Base-by-base conservation (phyloP, 2,329 filamentous ascomycete species). In the Emmonsiellopsis sp. region DNA sequence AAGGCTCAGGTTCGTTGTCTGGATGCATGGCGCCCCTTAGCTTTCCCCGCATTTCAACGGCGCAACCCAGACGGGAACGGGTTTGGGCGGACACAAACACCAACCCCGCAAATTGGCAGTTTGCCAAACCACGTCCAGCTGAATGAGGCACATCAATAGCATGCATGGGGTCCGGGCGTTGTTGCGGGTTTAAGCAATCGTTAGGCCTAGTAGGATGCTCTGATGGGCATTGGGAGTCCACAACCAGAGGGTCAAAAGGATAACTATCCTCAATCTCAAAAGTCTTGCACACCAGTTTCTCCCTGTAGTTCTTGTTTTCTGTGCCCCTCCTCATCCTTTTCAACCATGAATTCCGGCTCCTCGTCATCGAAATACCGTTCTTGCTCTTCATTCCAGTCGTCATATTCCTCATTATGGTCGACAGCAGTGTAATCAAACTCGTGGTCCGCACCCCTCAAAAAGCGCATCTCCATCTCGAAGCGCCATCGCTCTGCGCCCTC, bases 351-450 rank as follows among this genome's bases (percentile, higher is more conserved):
- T 47, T 77, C 76, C 0, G 86, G 85, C 61, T 87, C 84, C 73
- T 95, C 86, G 5, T 83, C 82, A 20, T 90, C 87, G 64, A 94
- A 91, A 74, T 87, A 95, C 16, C 77, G 78, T 38, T 95, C 88
- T 67, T 92, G 79, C 59, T 80, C 77, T 73, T 81, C 75, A 64
- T 77, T 68, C 75, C 70, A 66, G 68, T 84, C 81, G 65, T 95
- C 89, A 53, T 83, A 84, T 16, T 84, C 83, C 32, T 89, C 84
- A 62, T 86, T 83, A 37, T 74, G 73, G 64, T 95, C 90, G 5
- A 95, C 84, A 2, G 59, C 62, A 1, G 62, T 67, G 65, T 95
- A 95, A 57, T 92, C 85, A 62, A 94, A 92, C 47, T 94, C 89
- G 1, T 78, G 76, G 63, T 94, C 90, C 5, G 78, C 78, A 0